These are phyloP conservation scores for Petunia hybrid DNA, from an alignment of 305 asterid species.

Conservation along the genomic window DNA sequence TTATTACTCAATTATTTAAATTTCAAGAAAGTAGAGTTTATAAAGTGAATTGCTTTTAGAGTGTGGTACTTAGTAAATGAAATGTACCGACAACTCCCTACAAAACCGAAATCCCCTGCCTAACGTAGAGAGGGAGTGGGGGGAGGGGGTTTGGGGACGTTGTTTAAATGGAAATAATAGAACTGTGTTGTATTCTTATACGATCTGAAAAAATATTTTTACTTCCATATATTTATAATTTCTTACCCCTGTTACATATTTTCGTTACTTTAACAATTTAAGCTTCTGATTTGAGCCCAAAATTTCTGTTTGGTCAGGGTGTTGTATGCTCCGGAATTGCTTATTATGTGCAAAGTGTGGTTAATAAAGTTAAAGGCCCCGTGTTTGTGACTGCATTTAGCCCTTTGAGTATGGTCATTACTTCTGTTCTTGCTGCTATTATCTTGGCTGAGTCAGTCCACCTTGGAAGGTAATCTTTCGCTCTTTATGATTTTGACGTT, in stretches of 20 bases:
- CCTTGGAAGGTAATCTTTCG: constrained; percentile 74
- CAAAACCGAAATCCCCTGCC: too few species aligned
- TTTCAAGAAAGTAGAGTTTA: too few species aligned
- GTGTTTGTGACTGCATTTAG: constrained; percentile 92
- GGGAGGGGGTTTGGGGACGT: too few species aligned
- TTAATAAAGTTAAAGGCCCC: constrained; percentile 76
- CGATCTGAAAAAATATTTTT: too few species aligned
- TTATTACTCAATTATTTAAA: too few species aligned
- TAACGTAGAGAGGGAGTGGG: too few species aligned
- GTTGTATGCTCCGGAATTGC: constrained; percentile 91
- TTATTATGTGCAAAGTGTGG: constrained; percentile 79
- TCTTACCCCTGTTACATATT: background rate
- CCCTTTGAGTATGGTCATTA: constrained; percentile 83
- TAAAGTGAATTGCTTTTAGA: too few species aligned
- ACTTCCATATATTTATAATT: too few species aligned
- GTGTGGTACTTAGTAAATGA: too few species aligned
- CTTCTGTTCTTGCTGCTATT: constrained; percentile 77
- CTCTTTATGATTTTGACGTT: background rate
- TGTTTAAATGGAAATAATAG: too few species aligned
- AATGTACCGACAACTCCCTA: too few species aligned
- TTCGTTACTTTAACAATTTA: background rate
- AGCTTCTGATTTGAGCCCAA: background rate
- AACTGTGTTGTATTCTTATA: too few species aligned
- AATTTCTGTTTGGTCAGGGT: constrained; percentile 54
- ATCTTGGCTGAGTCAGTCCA: constrained; percentile 79